Conservation (phyloP, 1,284 basidiomycete genomes). For the Fereydounia khargensis region DNA sequence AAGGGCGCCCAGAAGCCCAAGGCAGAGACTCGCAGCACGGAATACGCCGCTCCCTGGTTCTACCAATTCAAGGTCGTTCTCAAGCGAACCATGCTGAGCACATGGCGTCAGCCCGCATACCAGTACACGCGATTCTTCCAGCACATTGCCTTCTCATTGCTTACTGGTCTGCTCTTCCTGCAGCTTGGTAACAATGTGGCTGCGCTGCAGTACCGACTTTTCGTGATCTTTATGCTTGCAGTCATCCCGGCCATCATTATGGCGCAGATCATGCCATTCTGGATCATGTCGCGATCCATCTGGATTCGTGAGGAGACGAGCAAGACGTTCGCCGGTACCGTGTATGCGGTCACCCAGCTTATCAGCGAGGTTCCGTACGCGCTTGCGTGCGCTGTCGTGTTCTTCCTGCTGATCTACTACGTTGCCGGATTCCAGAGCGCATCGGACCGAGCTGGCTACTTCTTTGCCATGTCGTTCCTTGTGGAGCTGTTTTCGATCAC, state of each 20-base stretch:
- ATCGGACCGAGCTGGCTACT: slow-evolving; percentile 68
- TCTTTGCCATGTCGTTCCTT: slow-evolving; percentile 62
- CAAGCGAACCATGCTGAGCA: slow-evolving; percentile 66
- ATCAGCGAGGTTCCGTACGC: slow-evolving; percentile 68
- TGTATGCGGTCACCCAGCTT: slow-evolving; percentile 55
- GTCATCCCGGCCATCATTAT: slow-evolving; percentile 75
- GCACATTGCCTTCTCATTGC: slow-evolving; percentile 66
- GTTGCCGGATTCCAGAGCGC: slow-evolving; percentile 68
- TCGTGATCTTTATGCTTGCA: slow-evolving; percentile 64
- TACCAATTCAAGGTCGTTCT: slow-evolving; percentile 77
- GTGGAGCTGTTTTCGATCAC: slow-evolving; percentile 41
- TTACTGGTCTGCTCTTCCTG: slow-evolving; percentile 80
- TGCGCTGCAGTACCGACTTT: slow-evolving; percentile 80
- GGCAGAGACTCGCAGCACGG: slow-evolving; percentile 48
- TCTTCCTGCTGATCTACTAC: slow-evolving; percentile 51
- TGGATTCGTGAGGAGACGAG: slow-evolving; percentile 47
- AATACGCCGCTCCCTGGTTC: slow-evolving; percentile 68
- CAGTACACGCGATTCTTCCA: slow-evolving; percentile 70
- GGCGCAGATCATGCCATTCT: slow-evolving; percentile 78
- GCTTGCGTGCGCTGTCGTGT: slow-evolving; percentile 60
- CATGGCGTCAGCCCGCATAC: slow-evolving; percentile 58
- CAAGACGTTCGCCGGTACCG: slow-evolving; percentile 47
- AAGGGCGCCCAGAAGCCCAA: slow-evolving; percentile 57
- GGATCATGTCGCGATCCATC: slow-evolving; percentile 70
- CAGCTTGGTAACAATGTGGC: slow-evolving; percentile 69